Evolutionary conservation across 192 early-diverging fungal species (phyloP), one percentile per base, ranked within the genome.

Genomic region (Entrophospora sp.): DNA sequence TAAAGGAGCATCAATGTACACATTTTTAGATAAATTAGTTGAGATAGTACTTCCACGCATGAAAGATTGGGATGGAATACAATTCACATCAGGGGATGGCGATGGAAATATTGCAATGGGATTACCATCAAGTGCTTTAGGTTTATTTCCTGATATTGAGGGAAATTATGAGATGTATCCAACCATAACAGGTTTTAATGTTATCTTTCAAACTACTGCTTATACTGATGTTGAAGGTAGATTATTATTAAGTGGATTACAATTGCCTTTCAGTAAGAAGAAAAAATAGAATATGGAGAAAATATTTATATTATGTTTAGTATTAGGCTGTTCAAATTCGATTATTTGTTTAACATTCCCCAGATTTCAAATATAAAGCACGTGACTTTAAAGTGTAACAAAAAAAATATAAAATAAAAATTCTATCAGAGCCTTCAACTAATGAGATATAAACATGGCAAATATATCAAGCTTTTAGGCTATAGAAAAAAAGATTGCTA

Each of bases 141-240:
- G 93, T 5, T 75, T 91, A 58, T 99, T 97, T 81, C 96, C 95
- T 4, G 96, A 99, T 76, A 93, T 99, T 68, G 96, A 99, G 73
- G 86, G 85, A 35, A 88, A 91, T 69, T 97, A 94, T 73, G 96
- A 99, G 59, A 84, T 89, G 79, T 94, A 89, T 70, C 96, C 96
- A 10, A 71, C 84, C 58, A 81, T 96, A 73, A 92, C 89, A 27
- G 92, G 92, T 20, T 93, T 94, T 69, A 83, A 86, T 52, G 85
- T 99, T 55, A 84, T 83, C 25, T 86, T 97, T 66, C 79, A 86
- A 46, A 96, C 95, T 4, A 89, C 91, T 2, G 93, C 87, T 3
- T 76, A 75, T 66, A 87, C 78, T 38, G 91, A 94, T 69, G 69
- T 81, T 32, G 86, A 89, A 34, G 89, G 89, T 4, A 84, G 89